Evolutionary conservation across 1,139 yeast species (phyloP).

Genomic region (Arxiozyma telluris): DNA sequence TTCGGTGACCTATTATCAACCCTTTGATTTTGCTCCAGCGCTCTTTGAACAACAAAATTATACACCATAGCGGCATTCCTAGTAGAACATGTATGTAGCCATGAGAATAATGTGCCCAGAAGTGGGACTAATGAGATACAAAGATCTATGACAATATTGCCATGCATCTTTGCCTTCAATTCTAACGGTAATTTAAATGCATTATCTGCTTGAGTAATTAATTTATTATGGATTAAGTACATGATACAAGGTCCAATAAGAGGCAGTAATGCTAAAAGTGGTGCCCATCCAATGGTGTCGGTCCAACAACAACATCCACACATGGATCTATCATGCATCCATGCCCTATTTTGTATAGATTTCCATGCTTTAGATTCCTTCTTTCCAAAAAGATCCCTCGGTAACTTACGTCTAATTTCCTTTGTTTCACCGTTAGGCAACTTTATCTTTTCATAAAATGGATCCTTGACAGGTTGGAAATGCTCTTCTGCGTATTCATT

Average conservation of each 20-base stretch:
- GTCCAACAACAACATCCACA: conserved; percentile 72
- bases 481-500: conserved; percentile 24
- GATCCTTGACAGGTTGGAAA: conserved; percentile 40
- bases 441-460: conserved; percentile 44
- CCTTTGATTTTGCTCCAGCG: conserved; percentile 28
- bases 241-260: conserved; percentile 71
- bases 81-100: conserved; percentile 83
- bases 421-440: conserved; percentile 35
- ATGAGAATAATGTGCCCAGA: conserved; percentile 64
- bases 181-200: conserved; percentile 50
- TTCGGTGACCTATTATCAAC: too few species aligned
- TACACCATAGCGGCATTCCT: conserved; percentile 75
- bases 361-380: conserved; percentile 65
- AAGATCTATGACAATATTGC: conserved; percentile 64
- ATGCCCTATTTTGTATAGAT: conserved; percentile 62
- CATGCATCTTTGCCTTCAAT: conserved; percentile 58
- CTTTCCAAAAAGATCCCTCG: conserved; percentile 41
- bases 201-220: conserved; percentile 50
- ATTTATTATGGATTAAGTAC: conserved; percentile 66
- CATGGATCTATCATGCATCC: conserved; percentile 73
- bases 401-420: conserved; percentile 35
- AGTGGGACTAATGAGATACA: conserved; percentile 70
- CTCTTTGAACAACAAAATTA: conserved; percentile 37
- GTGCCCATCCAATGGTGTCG: conserved; percentile 70
- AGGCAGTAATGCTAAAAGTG: conserved; percentile 60